Percentiles rank a stretch among this genome's conserved stretches.
These are phyloP conservation scores for Fraxinus quadrangulata DNA, from an alignment of 257 asterid genomes.

Conservation along the genomic window DNA sequence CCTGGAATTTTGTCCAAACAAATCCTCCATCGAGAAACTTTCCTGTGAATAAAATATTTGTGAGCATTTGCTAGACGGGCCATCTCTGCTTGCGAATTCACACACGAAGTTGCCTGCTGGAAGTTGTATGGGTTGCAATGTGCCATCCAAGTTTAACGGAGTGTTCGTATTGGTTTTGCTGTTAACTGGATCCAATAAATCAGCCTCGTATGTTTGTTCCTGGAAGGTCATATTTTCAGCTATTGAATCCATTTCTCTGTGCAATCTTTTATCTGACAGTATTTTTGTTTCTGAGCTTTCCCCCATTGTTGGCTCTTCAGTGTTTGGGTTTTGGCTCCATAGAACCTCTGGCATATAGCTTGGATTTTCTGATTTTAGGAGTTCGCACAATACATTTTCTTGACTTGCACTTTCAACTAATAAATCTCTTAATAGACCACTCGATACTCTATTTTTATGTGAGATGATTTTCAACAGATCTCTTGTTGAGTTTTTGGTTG, in stretches of 20 bases:
- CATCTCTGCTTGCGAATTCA: slow-evolving; percentile 20
- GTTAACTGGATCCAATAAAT: slow-evolving; percentile 21
- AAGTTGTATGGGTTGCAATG: slow-evolving; percentile 12
- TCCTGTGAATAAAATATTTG: slow-evolving; percentile 26
- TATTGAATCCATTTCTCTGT: slow-evolving; percentile 17
- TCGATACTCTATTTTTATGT: slow-evolving; percentile 23
- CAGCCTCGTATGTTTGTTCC: slow-evolving; percentile 20
- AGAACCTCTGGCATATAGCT: slow-evolving; percentile 2
- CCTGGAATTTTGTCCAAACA: slow-evolving; percentile 18
- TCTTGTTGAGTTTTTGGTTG: slow-evolving; percentile 10
- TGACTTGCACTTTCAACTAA: slow-evolving; percentile 31
- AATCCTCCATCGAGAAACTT: slow-evolving; percentile 25
- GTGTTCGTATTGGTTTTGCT: slow-evolving; percentile 19
- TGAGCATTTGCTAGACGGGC: slow-evolving; percentile 25
- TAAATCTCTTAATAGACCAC: slow-evolving; percentile 28
- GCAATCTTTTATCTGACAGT: slow-evolving; percentile 13
- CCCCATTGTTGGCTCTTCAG: slow-evolving; percentile 13
- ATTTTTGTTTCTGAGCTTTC: slow-evolving; percentile 25
- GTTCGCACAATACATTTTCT: slow-evolving; percentile 22
- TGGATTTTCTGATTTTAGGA: slow-evolving; percentile 23
- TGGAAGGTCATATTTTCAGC: slow-evolving; percentile 19
- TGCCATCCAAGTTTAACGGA: slow-evolving; percentile 14
- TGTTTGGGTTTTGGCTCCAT: slow-evolving; percentile 16
- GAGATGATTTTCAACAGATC: slow-evolving; percentile 1
- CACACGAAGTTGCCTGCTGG: slow-evolving; percentile 6